Evolutionary conservation across 2,329 filamentous ascomycete species (phyloP).

Genomic region (Thyridium curvatum): DNA sequence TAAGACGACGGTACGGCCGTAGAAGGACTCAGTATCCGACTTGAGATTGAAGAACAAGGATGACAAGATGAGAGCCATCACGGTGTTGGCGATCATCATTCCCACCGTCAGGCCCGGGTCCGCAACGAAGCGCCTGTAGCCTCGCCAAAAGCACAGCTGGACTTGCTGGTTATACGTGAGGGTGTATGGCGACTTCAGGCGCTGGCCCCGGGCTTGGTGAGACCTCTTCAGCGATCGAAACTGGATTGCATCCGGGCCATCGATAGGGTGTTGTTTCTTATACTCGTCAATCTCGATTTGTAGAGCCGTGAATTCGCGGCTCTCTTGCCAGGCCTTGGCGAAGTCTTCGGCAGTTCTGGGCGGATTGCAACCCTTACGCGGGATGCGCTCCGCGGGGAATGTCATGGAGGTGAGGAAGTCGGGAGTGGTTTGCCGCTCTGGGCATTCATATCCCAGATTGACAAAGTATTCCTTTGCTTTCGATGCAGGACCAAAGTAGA

Average conservation of each 20-base stretch:
- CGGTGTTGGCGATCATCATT: constrained; percentile 36
- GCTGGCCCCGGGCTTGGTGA: constrained; percentile 44
- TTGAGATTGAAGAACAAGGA: constrained; percentile 50
- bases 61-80: constrained; percentile 55
- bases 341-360: constrained; percentile 67
- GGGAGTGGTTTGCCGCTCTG: constrained; percentile 57
- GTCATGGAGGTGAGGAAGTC: constrained; percentile 67
- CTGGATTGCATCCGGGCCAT: constrained; percentile 26
- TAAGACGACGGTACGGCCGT: constrained; percentile 52
- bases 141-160: constrained; percentile 39
- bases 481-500: constrained; percentile 60
- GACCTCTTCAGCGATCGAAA: constrained; percentile 41
- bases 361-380: constrained; percentile 48
- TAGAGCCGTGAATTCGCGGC: constrained; percentile 33
- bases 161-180: constrained; percentile 50
- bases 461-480: constrained; percentile 60
- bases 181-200: constrained; percentile 49
- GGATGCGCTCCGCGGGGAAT: constrained; percentile 51
- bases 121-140: constrained; percentile 47
- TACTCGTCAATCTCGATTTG: constrained; percentile 43
- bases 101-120: constrained; percentile 41
- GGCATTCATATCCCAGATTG: constrained; percentile 61
- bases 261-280: constrained; percentile 35
- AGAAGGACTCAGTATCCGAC: constrained; percentile 44
- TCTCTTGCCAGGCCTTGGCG: constrained; percentile 39